Evolutionary conservation across 148 eudicot species (phyloP), one percentile per base, ranked within the genome.

Genomic region (Pouteria glomerata): DNA sequence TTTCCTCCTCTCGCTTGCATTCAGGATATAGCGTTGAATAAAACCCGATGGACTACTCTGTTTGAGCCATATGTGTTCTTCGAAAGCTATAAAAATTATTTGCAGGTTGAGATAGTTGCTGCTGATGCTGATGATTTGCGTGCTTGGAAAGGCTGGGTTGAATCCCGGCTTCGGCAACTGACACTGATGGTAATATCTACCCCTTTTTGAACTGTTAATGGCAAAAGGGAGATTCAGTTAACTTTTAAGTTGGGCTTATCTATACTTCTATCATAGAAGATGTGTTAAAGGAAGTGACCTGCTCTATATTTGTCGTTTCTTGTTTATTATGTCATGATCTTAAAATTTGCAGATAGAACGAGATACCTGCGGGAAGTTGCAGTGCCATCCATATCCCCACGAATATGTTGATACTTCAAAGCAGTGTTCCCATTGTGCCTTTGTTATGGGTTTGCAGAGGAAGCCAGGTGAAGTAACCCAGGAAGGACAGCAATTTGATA

Each of bases 121-220:
- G 81, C 81, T 57, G 87, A 89, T 68, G 66, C 66, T 41, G 89
- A 83, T 82, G 97, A 93, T 71, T 72, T 90, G 74, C 97, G 83
- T 76, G 83, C 90, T 71, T 93, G 98, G 98, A 89, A 79, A 85
- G 97, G 98, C 21, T 90, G 94, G 98, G 92, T 93, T 63, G 98
- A 93, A 75, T 93, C 98, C 37, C 89, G 98, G 27, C 78, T 93
- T 35, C 82, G 98, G 76, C 95, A 89, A 82, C 68, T 93, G 73
- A 89, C 95, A n/a, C 74, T 88, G 81, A 87, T 84, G 96, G 96
- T 93, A 89, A 76, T 72, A 37, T 80, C 59, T 74, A 41, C 16
- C 24, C 72, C 21, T 53, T 64, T n/a, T 39, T 57, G 78, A 3
- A 42, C 15, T 44, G 39, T 45, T 27, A 51, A 55, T 33, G 23